phyloP scores from a whole-genome alignment of 441 rosid species.

The Flueggea neowawraea region DNA sequence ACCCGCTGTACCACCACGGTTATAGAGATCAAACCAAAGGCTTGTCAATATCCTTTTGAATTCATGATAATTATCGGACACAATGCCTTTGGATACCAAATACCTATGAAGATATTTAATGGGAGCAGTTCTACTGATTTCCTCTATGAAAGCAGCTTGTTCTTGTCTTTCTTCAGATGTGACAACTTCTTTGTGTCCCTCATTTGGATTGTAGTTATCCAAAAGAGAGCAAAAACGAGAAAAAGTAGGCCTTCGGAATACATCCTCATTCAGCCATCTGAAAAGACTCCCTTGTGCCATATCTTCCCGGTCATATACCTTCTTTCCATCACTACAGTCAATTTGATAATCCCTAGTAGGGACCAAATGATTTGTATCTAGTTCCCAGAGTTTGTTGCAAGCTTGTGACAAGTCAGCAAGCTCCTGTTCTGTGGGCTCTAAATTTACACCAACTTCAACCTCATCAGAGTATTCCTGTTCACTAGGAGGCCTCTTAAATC shows the following conservation, averaged over 20 bases:
- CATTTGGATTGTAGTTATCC: conserved; percentile 86
- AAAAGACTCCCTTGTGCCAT: conserved; percentile 78
- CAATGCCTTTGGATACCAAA: conserved; percentile 52
- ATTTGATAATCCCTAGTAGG: conserved; percentile 85
- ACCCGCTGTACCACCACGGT: conserved; percentile 78
- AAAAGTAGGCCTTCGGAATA: conserved; percentile 64
- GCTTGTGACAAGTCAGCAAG: conserved; percentile 77
- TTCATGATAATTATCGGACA: conserved; percentile 57
- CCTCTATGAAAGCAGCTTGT: conserved; percentile 88
- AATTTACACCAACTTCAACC: conserved; percentile 30
- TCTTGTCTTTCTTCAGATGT: conserved; percentile 91
- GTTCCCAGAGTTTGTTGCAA: conserved; percentile 91
- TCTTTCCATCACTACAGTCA: conserved; percentile 93
- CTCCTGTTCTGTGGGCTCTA: conserved; percentile 65
- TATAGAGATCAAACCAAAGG: conserved; percentile 86
- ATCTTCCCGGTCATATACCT: conserved; percentile 62
- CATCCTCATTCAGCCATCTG: conserved; percentile 60
- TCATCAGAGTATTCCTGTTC: conserved; percentile 75
- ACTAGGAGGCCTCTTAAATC: conserved; percentile 58
- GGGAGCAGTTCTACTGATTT: conserved; percentile 86
- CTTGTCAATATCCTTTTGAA: conserved; percentile 61
- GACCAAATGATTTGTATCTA: conserved; percentile 66
- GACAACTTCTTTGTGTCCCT: conserved; percentile 73
- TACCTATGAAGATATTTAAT: conserved; percentile 80
- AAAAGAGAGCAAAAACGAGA: conserved; percentile 89